These are phyloP conservation scores for Aaosphaeria pasadenensis DNA, from an alignment of 2,329 filamentous ascomycete genomes.

Conservation along the genomic window DNA sequence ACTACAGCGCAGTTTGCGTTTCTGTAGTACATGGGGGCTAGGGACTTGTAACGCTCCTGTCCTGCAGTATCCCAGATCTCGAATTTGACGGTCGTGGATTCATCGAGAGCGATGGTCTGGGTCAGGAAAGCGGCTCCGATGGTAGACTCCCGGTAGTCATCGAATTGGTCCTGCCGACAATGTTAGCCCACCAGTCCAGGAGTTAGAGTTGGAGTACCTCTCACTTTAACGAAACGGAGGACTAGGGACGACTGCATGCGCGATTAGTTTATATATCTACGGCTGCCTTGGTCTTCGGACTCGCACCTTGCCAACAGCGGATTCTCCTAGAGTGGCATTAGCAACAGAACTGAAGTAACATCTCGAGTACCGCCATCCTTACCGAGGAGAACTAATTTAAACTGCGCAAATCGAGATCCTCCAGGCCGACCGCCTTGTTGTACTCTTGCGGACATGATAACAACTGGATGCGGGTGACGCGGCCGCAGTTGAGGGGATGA, in stretches of 20 bases:
- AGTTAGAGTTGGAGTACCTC: conserved; percentile 9
- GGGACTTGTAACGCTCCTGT: conserved; percentile 97
- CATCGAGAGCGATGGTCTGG: conserved; percentile 96
- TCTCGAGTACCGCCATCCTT: conserved; percentile 36
- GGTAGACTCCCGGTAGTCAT: conserved; percentile 95
- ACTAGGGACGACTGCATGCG: conserved; percentile 85
- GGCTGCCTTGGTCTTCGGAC: conserved; percentile 21
- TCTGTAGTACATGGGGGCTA: conserved; percentile 99
- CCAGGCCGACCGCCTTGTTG: conserved; percentile 65
- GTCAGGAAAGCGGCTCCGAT: conserved; percentile 98
- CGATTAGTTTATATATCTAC: conserved; percentile 23
- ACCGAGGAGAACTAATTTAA: conserved; percentile 98
- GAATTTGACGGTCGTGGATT: conserved; percentile 98
- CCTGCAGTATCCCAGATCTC: conserved; percentile 94
- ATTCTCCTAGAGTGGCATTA: conserved; percentile 70
- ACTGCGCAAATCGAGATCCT: conserved; percentile 86
- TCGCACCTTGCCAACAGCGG: conserved; percentile 92
- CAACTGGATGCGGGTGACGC: conserved; percentile 14
- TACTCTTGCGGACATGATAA: conserved; percentile 78
- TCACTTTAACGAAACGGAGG: conserved; percentile 94
- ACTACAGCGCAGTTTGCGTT: conserved; percentile 99
- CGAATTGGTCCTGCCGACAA: conserved; percentile 83
- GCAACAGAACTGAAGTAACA: background rate
- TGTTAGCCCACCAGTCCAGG: too few relatives aligned
- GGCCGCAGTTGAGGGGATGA: conserved; percentile 6